Evolutionary conservation across 2,329 filamentous ascomycete genomes (phyloP), one percentile per base, ranked within the genome.

Genomic region (Microsporum audouinii): DNA sequence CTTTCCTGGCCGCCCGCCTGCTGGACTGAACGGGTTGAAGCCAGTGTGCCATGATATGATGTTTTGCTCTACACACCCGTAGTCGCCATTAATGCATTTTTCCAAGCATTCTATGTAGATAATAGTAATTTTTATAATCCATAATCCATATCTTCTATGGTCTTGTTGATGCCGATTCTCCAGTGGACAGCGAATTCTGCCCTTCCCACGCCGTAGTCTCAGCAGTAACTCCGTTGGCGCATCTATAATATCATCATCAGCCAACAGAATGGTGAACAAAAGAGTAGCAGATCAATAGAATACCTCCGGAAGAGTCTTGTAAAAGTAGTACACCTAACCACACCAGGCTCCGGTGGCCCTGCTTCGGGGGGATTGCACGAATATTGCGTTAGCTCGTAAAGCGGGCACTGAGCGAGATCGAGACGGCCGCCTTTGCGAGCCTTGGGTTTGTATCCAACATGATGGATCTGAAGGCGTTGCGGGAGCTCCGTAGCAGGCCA

Each of bases 351-450:
- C 17, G 72, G 73, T 38, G 76, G 72, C 51, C 69, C 71, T 58
- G 76, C 73, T 39, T 75, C 71, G 6, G 78, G 73, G 7, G 83
- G 72, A 68, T 83, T 78, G 71, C 84, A 87, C 31, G 79, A 79
- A 68, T 85, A 86, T 72, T 87, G 84, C 55, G 82, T 73, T 71
- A 87, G 71, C 69, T 86, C 82, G 65, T 82, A 75, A 45, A 86
- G 71, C 61, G 78, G 72, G 70, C 84, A 87, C 57, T 81, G 73
- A 60, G 74, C 70, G 4, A 86, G 74, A 36, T 81, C 73, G 63
- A 84, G 72, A 14, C 77, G 72, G 31, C 68, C 68, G 51, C 77
- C 75, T 69, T 84, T 84, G 63, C 81, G 79, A 58, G 73, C 71
- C 68, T 80, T 74, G 73, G 81, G 64, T 71, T 76, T 65, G 77